These are phyloP conservation scores for Monosporozyma aerobia DNA, from an alignment of 805 yeast genomes.

Conservation along the genomic window DNA sequence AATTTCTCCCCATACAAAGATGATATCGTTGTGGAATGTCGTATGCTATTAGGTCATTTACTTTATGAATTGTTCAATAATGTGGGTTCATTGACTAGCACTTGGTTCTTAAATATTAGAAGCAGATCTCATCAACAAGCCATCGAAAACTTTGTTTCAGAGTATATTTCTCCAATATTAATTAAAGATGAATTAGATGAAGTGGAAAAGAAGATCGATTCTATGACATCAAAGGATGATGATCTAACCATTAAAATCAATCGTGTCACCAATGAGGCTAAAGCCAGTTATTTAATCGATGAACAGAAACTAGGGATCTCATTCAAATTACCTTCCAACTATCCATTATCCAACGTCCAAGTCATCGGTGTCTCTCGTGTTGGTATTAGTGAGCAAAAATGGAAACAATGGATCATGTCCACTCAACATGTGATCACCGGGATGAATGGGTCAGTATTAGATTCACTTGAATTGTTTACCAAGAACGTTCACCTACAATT, in stretches of 20 bases:
- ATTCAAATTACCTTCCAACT: slow-evolving; percentile 61
- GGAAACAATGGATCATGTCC: slow-evolving; percentile 92
- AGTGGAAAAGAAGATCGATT: slow-evolving; percentile 36
- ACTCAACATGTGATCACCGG: slow-evolving; percentile 74
- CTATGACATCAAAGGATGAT: slow-evolving; percentile 30
- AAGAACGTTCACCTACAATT: slow-evolving; percentile 76
- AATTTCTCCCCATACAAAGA: slow-evolving; percentile 19
- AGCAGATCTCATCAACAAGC: slow-evolving; percentile 53
- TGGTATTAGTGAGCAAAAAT: slow-evolving; percentile 85
- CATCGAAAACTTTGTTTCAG: slow-evolving; percentile 54
- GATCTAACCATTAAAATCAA: slow-evolving; percentile 51
- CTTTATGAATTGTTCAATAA: slow-evolving; percentile 22
- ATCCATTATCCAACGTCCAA: slow-evolving; percentile 66
- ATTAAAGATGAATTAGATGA: slow-evolving; percentile 47
- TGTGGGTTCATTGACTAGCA: slow-evolving; percentile 27
- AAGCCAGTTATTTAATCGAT: slow-evolving; percentile 66
- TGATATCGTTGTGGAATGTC: slow-evolving; percentile 23
- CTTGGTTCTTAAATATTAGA: slow-evolving; percentile 65
- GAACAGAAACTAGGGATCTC: slow-evolving; percentile 80
- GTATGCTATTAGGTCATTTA: slow-evolving; percentile 20
- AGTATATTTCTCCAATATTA: slow-evolving; percentile 54
- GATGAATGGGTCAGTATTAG: slow-evolving; percentile 55
- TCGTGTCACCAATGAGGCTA: slow-evolving; percentile 54
- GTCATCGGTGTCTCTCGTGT: slow-evolving; percentile 72
- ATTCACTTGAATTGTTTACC: slow-evolving; percentile 34